Conservation (phyloP, 1,284 basidiomycete genomes). For the Apiotrichum brassicae region DNA sequence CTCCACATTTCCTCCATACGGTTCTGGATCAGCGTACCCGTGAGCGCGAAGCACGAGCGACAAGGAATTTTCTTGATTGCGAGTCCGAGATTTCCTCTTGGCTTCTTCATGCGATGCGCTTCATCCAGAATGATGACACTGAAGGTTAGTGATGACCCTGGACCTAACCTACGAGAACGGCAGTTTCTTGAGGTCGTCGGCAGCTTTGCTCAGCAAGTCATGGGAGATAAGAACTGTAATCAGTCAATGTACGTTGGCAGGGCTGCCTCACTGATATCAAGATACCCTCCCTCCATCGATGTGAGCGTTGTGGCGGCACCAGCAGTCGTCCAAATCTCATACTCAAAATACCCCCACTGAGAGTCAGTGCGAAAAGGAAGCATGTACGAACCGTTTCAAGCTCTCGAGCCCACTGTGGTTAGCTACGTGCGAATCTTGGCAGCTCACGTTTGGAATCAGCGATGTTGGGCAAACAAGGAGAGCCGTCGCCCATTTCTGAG, state of each 20-base stretch:
- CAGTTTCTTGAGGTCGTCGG: conserved; percentile 30
- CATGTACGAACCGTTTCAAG: conserved; percentile 41
- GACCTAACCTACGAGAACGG: conserved; percentile 33
- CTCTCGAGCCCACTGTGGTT: conserved; percentile 47
- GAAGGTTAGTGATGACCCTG: background rate
- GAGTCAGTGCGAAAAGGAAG: conserved; percentile 9
- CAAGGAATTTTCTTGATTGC: conserved; percentile 46
- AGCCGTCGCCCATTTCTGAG: conserved; percentile 40
- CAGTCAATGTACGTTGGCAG: background rate
- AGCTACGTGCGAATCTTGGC: conserved; percentile 2
- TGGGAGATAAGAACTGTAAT: conserved; percentile 35
- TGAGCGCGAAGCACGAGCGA: conserved; percentile 31
- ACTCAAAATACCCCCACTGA: conserved; percentile 45
- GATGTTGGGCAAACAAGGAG: conserved; percentile 46
- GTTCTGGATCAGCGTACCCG: conserved; percentile 48
- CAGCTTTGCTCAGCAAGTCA: conserved; percentile 23
- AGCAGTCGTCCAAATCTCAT: conserved; percentile 14
- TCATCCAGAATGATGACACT: conserved; percentile 43
- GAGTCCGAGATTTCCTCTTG: conserved; percentile 31
- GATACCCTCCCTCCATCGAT: conserved; percentile 27
- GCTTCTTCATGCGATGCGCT: conserved; percentile 43
- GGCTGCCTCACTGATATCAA: conserved; percentile 36
- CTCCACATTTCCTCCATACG: conserved; percentile 51
- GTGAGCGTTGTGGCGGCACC: conserved; percentile 9
- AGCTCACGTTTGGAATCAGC: conserved; percentile 45